Evolutionary conservation across 371 early-diverging fungal species (phyloP).

Genomic region (Mucor plumbeus): DNA sequence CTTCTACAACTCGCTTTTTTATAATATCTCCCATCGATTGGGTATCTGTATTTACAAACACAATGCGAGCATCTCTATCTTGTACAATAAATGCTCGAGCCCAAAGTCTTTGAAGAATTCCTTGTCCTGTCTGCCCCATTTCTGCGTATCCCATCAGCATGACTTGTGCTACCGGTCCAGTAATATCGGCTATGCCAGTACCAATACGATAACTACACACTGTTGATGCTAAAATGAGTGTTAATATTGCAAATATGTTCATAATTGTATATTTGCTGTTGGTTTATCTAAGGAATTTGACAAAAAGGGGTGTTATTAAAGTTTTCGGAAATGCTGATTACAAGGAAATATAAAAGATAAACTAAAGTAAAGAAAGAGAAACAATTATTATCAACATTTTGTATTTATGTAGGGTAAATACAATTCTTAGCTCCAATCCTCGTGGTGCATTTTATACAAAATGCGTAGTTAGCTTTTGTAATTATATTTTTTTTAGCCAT

Average conservation of each 20-base stretch:
- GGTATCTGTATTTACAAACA: constrained; percentile 62
- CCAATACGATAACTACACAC: constrained; percentile 34
- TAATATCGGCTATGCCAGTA: constrained; percentile 52
- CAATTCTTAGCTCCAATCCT: background rate
- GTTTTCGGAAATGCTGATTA: background rate
- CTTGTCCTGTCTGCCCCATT: constrained; percentile 55
- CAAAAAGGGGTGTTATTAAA: no score
- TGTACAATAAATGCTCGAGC: constrained; percentile 61
- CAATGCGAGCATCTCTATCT: constrained; percentile 40
- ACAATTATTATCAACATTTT: background rate
- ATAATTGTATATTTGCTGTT: background rate
- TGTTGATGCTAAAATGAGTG: background rate
- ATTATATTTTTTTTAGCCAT: no score
- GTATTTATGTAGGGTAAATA: background rate
- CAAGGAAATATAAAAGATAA: background rate
- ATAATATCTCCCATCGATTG: constrained; percentile 48
- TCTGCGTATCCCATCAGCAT: constrained; percentile 65
- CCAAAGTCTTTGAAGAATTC: constrained; percentile 58
- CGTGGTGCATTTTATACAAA: background rate
- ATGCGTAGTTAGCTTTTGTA: background rate
- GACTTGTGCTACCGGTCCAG: constrained; percentile 50
- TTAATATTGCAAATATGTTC: background rate
- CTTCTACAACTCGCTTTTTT: constrained; percentile 40
- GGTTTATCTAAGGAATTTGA: background rate
- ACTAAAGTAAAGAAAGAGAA: background rate